Conservation (phyloP, 2,329 filamentous ascomycete genomes). For the Hypoxylon sp. region DNA sequence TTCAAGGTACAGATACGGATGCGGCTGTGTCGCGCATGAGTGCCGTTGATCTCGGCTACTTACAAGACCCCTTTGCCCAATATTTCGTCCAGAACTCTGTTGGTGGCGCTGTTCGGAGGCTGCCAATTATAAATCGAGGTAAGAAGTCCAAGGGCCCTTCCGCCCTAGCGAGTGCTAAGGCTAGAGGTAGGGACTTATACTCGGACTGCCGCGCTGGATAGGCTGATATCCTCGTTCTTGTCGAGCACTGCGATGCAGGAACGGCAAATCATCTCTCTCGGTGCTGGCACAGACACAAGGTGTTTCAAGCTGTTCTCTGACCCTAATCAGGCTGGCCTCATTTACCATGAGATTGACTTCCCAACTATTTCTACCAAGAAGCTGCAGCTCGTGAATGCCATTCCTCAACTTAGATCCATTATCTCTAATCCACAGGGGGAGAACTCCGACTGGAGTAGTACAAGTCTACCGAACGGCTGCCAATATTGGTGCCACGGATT, state of each 20-base stretch:
- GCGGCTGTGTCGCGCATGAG: slow-evolving; percentile 90
- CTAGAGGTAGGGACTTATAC: slow-evolving; percentile 84
- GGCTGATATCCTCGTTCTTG: slow-evolving; percentile 81
- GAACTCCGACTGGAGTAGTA: slow-evolving; percentile 60
- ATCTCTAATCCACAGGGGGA: slow-evolving; percentile 55
- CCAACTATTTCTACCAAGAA: slow-evolving; percentile 79
- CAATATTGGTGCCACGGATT: slow-evolving; percentile 73
- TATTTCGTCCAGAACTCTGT: slow-evolving; percentile 71
- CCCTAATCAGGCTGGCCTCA: slow-evolving; percentile 60
- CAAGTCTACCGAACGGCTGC: slow-evolving; percentile 56
- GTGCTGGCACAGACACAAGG: slow-evolving; percentile 93
- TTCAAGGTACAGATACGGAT: slow-evolving; percentile 93
- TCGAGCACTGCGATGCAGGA: slow-evolving; percentile 52
- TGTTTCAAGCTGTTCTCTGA: slow-evolving; percentile 80
- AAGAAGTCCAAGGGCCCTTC: slow-evolving; percentile 47
- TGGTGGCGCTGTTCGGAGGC: slow-evolving; percentile 71
- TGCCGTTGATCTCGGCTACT: slow-evolving; percentile 87
- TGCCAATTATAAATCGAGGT: slow-evolving; percentile 97
- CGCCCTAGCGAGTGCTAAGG: slow-evolving; percentile 48
- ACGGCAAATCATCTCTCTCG: slow-evolving; percentile 90
- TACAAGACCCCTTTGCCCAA: slow-evolving; percentile 83
- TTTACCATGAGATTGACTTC: slow-evolving; percentile 97
- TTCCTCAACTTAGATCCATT: slow-evolving; percentile 59
- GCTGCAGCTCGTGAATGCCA: slow-evolving; percentile 67
- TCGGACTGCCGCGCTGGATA: slow-evolving; percentile 86